phyloP scores from a whole-genome alignment of 2,329 filamentous ascomycete genomes.

The Bisporella sp. region DNA sequence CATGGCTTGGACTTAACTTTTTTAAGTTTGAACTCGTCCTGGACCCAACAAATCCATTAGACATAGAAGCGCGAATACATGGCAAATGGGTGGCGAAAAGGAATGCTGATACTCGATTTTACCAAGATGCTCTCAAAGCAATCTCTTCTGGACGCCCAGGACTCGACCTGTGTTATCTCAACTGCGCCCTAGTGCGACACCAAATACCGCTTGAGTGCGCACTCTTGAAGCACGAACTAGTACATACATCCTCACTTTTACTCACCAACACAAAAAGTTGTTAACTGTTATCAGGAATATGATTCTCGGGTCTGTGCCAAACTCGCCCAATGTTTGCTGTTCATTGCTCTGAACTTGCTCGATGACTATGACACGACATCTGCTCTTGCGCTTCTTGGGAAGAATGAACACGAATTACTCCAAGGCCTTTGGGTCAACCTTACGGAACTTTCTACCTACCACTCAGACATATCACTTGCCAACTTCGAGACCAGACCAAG shows the following conservation, averaged over 20 bases:
- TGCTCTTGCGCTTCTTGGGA: constrained; percentile 6
- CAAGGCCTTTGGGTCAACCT: constrained; percentile 3
- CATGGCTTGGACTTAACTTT: too few relatives aligned
- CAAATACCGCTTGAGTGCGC: too few relatives aligned
- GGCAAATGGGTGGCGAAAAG: too few relatives aligned
- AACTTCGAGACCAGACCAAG: background rate
- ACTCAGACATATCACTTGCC: background rate
- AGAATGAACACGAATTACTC: constrained; percentile 10
- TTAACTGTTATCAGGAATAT: constrained; percentile 5
- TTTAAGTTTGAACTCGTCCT: too few relatives aligned
- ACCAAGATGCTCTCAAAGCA: too few relatives aligned
- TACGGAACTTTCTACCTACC: constrained; percentile 5
- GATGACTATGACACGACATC: constrained; percentile 5
- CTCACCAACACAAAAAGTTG: background rate
- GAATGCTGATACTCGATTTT: too few relatives aligned
- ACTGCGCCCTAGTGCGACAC: too few relatives aligned
- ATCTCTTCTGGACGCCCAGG: too few relatives aligned
- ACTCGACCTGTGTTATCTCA: too few relatives aligned
- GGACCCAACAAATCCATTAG: too few relatives aligned
- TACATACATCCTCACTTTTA: constrained; percentile 4
- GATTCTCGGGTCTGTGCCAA: constrained; percentile 1
- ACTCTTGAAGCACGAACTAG: background rate
- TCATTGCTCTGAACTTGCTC: constrained; percentile 8
- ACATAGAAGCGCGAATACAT: too few relatives aligned
- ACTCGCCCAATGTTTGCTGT: constrained; percentile 7